A percentile compares a stretch with the other conserved stretches of the same genome.
Conservation (phyloP, 208 protist species). For the Phytomonas sp. region DNA sequence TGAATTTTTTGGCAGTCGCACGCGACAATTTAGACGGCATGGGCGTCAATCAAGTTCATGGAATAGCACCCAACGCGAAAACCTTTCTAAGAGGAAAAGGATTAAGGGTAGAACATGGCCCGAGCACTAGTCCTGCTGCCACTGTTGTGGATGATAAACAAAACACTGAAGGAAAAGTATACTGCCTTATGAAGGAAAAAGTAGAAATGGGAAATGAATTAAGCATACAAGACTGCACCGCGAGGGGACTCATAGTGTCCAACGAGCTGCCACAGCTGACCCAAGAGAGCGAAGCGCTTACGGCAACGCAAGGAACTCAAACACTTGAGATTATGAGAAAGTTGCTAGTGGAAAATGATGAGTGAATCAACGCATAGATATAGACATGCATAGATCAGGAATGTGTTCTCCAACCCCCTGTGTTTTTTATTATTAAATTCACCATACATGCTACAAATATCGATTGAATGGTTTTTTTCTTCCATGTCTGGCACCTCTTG, state of each 20-base stretch:
- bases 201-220: neutral
- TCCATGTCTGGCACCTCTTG: neutral
- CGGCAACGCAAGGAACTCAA: neutral
- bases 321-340: neutral
- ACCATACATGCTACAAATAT: neutral
- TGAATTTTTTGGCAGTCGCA: neutral
- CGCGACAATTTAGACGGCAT: neutral
- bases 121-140: neutral
- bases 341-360: neutral
- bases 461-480: neutral
- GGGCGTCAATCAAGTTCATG: neutral
- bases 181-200: neutral
- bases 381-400: conserved; percentile 11
- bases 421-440: neutral
- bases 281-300: neutral
- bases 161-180: neutral
- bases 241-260: neutral
- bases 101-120: neutral
- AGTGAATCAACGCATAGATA: conserved; percentile 5
- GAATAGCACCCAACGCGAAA: neutral
- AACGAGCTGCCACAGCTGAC: neutral
- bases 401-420: neutral
- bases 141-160: neutral
- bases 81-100: neutral
- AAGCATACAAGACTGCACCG: neutral